These are phyloP conservation scores for Dendrostoma leiphaemia DNA, from an alignment of 2,329 filamentous ascomycete genomes.

Conservation along the genomic window DNA sequence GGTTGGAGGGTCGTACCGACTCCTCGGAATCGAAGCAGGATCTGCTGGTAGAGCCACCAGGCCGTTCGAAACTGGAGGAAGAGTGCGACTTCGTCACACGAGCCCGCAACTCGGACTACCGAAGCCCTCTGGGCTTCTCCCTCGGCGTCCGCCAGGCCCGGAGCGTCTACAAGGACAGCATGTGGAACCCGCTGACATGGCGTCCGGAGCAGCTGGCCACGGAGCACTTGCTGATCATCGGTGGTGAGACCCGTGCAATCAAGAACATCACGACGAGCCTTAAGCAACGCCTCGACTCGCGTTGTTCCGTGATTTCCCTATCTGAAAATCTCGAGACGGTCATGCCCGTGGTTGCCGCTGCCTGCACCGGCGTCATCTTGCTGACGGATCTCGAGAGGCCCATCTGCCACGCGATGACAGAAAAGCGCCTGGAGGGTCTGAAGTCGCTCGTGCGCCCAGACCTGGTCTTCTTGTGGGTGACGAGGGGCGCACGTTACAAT, in stretches of 20 bases:
- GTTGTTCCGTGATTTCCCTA: constrained; percentile 22
- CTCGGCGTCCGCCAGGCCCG: constrained; percentile 37
- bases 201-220: constrained; percentile 7
- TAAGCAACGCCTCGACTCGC: constrained; percentile 19
- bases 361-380: constrained; percentile 32
- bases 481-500: constrained; percentile 21
- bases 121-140: constrained; percentile 30
- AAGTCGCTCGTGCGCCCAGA: constrained; percentile 26
- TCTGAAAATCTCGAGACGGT: constrained; percentile 27
- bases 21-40: background rate
- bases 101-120: constrained; percentile 32
- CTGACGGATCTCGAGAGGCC: constrained; percentile 36
- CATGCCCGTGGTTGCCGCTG: constrained; percentile 19
- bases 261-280: constrained; percentile 23
- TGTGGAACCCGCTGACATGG: constrained; percentile 20
- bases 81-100: constrained; percentile 31
- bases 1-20: constrained; percentile 18
- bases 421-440: constrained; percentile 26
- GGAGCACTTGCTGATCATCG: constrained; percentile 32
- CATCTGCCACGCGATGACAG: constrained; percentile 33
- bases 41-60: constrained; percentile 25
- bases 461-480: constrained; percentile 32
- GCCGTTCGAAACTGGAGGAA: constrained; percentile 33
- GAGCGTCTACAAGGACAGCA: constrained; percentile 21
- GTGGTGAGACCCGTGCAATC: constrained; percentile 21